Evolutionary conservation across 345 rosid species (phyloP), one percentile per base, ranked within the genome.

Genomic region (Turnera subulata): DNA sequence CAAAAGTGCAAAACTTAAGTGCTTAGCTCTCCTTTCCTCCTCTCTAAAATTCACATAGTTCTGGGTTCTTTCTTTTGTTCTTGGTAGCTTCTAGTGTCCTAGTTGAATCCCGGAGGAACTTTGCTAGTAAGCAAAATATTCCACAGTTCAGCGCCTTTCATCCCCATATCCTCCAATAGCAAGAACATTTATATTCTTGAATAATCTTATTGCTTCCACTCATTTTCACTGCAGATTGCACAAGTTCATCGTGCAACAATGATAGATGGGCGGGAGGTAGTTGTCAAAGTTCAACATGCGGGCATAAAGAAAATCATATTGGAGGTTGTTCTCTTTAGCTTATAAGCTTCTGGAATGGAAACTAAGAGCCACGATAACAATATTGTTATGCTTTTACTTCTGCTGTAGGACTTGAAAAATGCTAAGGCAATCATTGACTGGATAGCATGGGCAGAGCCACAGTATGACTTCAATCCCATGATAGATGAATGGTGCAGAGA

Each of bases 401-500:
- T 72, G 58, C 52, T 66, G 46, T 74, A 92, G 98, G 98, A 92
- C 71, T 74, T 92, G 39, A 89, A 83, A 79, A 86, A 86, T 79
- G 87, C 98, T 22, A 92, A 92, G 70, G 73, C 96, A 24, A 74
- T 92, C 59, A 83, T 86, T 69, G 95, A 86, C 73, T 92, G 98
- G 95, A 86, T 91, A 63, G 96, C 98, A 11, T 91, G 96, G 98
- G 95, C 95, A 58, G 98, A 91, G 70, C 98, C 98, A 29, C 96
- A 86, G 48, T 91, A 79, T 45, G 63, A 86, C 74, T 89, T 92
- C 63, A 89, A 84, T 61, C 98, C 98, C 60, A 83, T 92, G 80
- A 89, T 92, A 57, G 98, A 92, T 76, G 98, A 92, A 65, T 92
- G 97, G 97, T 92, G 98, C 82, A 92, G 82, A 68, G 98, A 92